These are phyloP conservation scores for Pterocarpus santalinus DNA, from an alignment of 306 rosid genomes.

Conservation along the genomic window DNA sequence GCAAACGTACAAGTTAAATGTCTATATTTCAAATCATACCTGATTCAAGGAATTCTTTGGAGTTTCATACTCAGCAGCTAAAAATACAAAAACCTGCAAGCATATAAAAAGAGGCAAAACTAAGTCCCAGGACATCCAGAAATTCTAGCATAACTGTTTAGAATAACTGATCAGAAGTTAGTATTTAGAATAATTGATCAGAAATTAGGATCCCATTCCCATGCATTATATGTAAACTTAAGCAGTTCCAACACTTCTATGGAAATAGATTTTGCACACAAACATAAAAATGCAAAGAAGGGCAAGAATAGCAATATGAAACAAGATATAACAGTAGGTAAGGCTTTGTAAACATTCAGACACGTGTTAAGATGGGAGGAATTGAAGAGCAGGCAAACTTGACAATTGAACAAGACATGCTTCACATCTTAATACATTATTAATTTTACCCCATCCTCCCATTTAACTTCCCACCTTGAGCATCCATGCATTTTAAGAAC, in stretches of 20 bases:
- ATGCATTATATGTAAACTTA: background rate
- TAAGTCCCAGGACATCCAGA: conserved; percentile 32
- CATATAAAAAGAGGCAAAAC: conserved; percentile 39
- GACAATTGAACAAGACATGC: background rate
- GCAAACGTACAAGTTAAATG: conserved; percentile 6
- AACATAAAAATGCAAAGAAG: conserved; percentile 22
- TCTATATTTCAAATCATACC: conserved; percentile 54
- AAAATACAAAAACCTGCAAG: conserved; percentile 87
- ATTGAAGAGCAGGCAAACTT: background rate
- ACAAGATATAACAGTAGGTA: conserved; percentile 13
- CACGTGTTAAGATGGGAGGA: conserved; percentile 1
- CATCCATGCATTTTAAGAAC: conserved; percentile 31
- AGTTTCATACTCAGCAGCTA: conserved; percentile 95
- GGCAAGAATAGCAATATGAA: conserved; percentile 18
- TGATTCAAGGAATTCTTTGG: conserved; percentile 86
- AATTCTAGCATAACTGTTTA: conserved; percentile 21
- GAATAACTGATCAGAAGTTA: conserved; percentile 7
- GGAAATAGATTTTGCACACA: conserved; percentile 2
- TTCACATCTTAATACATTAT: conserved; percentile 20
- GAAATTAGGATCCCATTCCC: conserved; percentile 11
- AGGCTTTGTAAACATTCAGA: conserved; percentile 7
- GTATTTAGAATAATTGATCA: background rate
- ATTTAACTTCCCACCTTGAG: background rate
- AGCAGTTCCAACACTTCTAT: background rate
- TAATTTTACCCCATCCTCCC: background rate